Evolutionary conservation across 2,329 filamentous ascomycete species (phyloP).

Genomic region (Diaporthe helianthi): DNA sequence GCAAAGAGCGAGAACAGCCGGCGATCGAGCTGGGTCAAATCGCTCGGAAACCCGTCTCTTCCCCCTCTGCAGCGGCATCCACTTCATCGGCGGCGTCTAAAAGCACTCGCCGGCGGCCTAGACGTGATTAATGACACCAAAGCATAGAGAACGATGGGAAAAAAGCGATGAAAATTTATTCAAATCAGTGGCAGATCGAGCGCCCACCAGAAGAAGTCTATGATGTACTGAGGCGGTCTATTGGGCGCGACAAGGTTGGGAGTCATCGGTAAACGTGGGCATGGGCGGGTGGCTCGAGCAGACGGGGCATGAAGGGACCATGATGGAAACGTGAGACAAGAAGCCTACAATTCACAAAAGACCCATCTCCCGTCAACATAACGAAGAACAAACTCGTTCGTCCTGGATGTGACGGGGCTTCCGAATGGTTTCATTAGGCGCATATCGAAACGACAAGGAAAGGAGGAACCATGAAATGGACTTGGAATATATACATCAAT

Average conservation of each 20-base stretch:
- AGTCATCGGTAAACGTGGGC: too few relatives aligned
- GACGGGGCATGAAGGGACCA: neutral
- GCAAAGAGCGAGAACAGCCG: neutral
- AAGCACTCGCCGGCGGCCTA: neutral
- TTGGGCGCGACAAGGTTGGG: neutral
- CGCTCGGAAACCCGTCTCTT: neutral
- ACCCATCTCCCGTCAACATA: too few relatives aligned
- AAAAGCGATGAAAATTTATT: too few relatives aligned
- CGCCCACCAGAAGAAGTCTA: neutral
- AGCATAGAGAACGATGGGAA: too few relatives aligned
- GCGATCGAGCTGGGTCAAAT: neutral
- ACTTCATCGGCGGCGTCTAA: neutral
- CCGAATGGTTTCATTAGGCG: neutral
- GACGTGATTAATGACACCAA: too few relatives aligned
- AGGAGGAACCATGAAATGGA: neutral
- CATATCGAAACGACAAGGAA: neutral
- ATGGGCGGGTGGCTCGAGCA: neutral
- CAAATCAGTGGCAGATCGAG: too few relatives aligned
- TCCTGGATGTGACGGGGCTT: too few relatives aligned
- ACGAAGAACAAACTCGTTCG: neutral
- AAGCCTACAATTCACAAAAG: neutral
- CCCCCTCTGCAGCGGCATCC: neutral
- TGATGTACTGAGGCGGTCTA: too few relatives aligned
- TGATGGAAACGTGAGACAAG: neutral
- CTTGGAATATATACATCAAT: neutral